Evolutionary conservation across 441 rosid genomes (phyloP).

Genomic region (Breynia disticha): DNA sequence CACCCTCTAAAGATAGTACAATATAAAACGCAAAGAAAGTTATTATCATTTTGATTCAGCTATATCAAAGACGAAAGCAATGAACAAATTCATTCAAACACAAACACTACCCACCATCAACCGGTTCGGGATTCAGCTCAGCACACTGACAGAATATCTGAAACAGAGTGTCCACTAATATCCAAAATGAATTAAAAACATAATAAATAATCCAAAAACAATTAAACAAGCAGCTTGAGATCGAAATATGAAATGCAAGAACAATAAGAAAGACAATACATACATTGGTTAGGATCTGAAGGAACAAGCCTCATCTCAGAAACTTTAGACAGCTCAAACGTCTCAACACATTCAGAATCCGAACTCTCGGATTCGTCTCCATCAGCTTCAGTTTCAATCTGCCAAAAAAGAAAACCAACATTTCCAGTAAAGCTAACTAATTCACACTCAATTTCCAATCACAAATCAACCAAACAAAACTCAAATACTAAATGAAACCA

Average conservation of each 20-base stretch:
- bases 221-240: neutral
- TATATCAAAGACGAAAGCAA: neutral
- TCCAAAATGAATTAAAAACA: conserved; percentile 6
- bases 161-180: conserved; percentile 75
- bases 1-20: conserved; percentile 20
- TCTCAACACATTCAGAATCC: conserved; percentile 44
- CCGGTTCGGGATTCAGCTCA: conserved; percentile 85
- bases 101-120: conserved; percentile 40
- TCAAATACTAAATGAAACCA: neutral
- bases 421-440: neutral
- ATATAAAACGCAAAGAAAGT: neutral
- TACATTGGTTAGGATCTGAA: conserved; percentile 74
- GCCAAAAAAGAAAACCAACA: neutral
- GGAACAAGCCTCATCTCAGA: conserved; percentile 91
- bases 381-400: conserved; percentile 72
- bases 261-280: neutral
- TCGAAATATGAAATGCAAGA: neutral
- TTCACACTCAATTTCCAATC: neutral
- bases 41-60: neutral
- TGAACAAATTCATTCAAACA: conserved; percentile 3
- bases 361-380: conserved; percentile 43
- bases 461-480: neutral
- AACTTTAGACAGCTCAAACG: conserved; percentile 51
- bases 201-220: conserved; percentile 2
- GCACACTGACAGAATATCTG: conserved; percentile 85